Evolutionary conservation across 371 early-diverging fungal species (phyloP).

Genomic region (Mortierella sp.): DNA sequence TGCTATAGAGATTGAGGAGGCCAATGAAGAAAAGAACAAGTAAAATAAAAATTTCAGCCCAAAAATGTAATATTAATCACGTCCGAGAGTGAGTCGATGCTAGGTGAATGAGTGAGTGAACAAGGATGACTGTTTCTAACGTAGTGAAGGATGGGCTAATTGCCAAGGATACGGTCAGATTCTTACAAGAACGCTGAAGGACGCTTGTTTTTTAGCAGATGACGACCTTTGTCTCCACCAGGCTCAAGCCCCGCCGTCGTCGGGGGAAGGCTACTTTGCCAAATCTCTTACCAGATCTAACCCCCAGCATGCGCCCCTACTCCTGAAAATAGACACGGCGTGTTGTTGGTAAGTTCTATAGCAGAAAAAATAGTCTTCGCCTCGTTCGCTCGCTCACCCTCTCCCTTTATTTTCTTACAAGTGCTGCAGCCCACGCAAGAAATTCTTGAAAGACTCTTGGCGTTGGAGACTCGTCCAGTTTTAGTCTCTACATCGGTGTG

Average conservation of each 20-base stretch:
- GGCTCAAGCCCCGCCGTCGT: not conserved
- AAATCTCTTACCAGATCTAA: not conserved
- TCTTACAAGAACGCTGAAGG: not conserved
- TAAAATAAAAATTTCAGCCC: not conserved
- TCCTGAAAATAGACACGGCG: not conserved
- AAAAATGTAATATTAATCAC: not conserved
- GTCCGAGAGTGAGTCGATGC: not conserved
- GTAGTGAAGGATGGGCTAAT: not conserved
- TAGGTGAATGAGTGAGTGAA: not conserved
- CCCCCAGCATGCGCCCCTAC: not conserved
- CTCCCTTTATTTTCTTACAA: not conserved
- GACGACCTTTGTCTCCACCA: not conserved
- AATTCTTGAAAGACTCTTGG: not conserved
- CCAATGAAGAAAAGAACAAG: slow-evolving; percentile 63
- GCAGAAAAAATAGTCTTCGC: no score
- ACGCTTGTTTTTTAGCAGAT: not conserved
- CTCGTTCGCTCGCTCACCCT: not conserved
- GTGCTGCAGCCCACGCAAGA: not conserved
- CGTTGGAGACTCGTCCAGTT: not conserved
- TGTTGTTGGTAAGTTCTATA: not conserved
- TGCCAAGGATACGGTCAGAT: not conserved
- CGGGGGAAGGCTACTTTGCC: not conserved
- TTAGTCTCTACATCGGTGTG: not conserved
- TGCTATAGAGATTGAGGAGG: slow-evolving; percentile 78
- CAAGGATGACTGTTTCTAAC: not conserved